Base-by-base conservation (phyloP, 2,329 filamentous ascomycete genomes). In the Polychaeton citri region DNA sequence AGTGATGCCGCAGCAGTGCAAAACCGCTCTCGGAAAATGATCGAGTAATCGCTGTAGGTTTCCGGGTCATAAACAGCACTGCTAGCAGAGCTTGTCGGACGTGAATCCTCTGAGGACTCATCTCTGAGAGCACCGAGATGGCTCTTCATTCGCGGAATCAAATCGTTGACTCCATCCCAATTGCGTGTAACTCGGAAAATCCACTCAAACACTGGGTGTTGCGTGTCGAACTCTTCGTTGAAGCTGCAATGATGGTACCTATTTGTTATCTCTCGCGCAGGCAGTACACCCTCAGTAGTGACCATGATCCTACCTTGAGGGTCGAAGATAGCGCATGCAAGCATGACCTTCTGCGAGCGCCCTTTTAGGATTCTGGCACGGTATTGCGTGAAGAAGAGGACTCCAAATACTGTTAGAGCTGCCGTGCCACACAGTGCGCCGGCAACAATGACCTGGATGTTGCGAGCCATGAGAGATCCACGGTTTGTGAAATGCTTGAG, bases 161-260 rank as follows among this genome's bases (percentile, higher is more conserved):
- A 64, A 31, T 75, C 72, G 37, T 67, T 67, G 18, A 93, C 69
- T 28, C 74, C 71, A 6, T 61, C 53, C 86, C 86, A 94, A 55
- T 86, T 80, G 39, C 77, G 71, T 5, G 81, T 83, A 2, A 84
- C 81, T 38, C 81, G 74, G 52, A 82, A 92, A 50, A 90, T 79
- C 86, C 86, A 93, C 34, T 86, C 75, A 57, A 90, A 93, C 2
- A 87, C 74, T 0, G 81, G 74, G 52, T 93, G 84, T 0, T 74
- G 72, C 17, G 76, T 76, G 38, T 76, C 76, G 49, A 94, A 87
- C 10, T 78, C 73, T 41, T 92, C 83, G 40, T 78, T 74, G 36
- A 79, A 73, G 19, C 74, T 76, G 53, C 60, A 43, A 45, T 58
- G 77, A 26, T 83, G 60, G 53, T 84, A 85, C 10, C 77, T 77